phyloP scores from a whole-genome alignment of 768 basidiomycete species.

The Suillus lakei region DNA sequence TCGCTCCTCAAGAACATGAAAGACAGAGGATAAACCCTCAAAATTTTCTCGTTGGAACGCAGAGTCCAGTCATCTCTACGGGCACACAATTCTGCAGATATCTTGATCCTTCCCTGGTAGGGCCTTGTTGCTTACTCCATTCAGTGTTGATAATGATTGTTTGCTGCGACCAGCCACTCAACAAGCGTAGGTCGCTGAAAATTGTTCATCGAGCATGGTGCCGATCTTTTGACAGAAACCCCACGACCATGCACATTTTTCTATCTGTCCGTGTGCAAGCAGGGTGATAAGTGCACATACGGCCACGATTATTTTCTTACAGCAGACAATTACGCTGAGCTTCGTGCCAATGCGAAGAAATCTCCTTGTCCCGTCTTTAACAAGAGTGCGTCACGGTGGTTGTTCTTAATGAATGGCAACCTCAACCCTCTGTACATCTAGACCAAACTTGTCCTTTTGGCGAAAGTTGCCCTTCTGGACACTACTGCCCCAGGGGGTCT shows the following conservation, averaged over 20 bases:
- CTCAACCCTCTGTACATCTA: neutral
- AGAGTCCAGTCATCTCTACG: conserved; percentile 4
- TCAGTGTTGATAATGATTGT: neutral
- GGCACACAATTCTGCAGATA: conserved; percentile 5
- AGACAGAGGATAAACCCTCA: conserved; percentile 18
- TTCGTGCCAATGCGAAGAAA: conserved; percentile 37
- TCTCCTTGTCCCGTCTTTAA: conserved; percentile 39
- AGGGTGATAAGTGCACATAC: conserved; percentile 38
- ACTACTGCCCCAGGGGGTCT: conserved; percentile 41
- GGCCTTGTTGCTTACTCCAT: neutral
- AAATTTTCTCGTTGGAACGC: neutral
- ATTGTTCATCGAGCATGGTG: neutral
- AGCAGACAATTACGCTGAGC: conserved; percentile 31
- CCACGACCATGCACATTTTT: conserved; percentile 45
- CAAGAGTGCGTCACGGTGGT: conserved; percentile 24
- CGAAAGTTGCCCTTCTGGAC: conserved; percentile 39
- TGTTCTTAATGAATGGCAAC: neutral
- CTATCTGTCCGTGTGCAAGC: conserved; percentile 37
- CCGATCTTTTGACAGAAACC: conserved; percentile 28
- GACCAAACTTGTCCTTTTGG: conserved; percentile 31
- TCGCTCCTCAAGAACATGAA: conserved; percentile 30
- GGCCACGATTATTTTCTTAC: conserved; percentile 38
- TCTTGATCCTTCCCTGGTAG: conserved; percentile 14
- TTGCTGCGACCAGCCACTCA: conserved; percentile 28
- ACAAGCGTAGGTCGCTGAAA: conserved; percentile 31